Conservation (phyloP, 2,329 filamentous ascomycete genomes). For the Alternaria sp. region DNA sequence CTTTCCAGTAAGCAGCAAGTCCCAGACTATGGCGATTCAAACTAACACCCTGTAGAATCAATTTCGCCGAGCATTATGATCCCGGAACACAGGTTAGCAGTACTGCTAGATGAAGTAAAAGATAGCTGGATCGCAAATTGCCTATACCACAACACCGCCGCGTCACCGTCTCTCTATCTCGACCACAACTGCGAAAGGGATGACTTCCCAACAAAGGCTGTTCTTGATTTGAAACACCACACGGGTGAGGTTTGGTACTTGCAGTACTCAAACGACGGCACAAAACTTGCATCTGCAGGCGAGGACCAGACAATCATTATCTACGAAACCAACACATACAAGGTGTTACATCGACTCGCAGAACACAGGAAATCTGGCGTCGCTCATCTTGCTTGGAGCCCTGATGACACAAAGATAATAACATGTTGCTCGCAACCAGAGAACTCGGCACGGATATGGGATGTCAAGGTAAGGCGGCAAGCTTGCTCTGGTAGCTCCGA, state of each 20-base stretch:
- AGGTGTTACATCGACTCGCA: slow-evolving; percentile 65
- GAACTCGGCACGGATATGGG: slow-evolving; percentile 76
- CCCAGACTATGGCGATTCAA: background rate
- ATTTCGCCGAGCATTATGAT: slow-evolving; percentile 98
- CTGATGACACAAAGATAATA: slow-evolving; percentile 84
- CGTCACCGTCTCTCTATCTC: slow-evolving; percentile 82
- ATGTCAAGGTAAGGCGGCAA: slow-evolving; percentile 50
- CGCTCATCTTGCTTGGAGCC: slow-evolving; percentile 87
- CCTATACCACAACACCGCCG: slow-evolving; percentile 82
- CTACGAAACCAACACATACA: slow-evolving; percentile 77
- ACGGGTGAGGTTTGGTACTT: slow-evolving; percentile 89
- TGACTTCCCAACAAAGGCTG: slow-evolving; percentile 76
- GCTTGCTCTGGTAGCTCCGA: background rate
- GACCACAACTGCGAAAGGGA: slow-evolving; percentile 83
- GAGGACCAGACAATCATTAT: slow-evolving; percentile 77
- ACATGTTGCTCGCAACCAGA: slow-evolving; percentile 75
- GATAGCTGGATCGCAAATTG: slow-evolving; percentile 81
- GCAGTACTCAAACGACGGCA: slow-evolving; percentile 87
- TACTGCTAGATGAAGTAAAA: slow-evolving; percentile 83
- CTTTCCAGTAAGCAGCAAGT: slow-evolving; percentile 71
- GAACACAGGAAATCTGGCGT: slow-evolving; percentile 75
- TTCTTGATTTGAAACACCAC: slow-evolving; percentile 74
- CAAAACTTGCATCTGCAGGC: slow-evolving; percentile 81
- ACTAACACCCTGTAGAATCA: slow-evolving; percentile 63
- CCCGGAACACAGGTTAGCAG: slow-evolving; percentile 84